phyloP scores from a whole-genome alignment of 208 protist genomes.

The Crithidia brevicula region DNA sequence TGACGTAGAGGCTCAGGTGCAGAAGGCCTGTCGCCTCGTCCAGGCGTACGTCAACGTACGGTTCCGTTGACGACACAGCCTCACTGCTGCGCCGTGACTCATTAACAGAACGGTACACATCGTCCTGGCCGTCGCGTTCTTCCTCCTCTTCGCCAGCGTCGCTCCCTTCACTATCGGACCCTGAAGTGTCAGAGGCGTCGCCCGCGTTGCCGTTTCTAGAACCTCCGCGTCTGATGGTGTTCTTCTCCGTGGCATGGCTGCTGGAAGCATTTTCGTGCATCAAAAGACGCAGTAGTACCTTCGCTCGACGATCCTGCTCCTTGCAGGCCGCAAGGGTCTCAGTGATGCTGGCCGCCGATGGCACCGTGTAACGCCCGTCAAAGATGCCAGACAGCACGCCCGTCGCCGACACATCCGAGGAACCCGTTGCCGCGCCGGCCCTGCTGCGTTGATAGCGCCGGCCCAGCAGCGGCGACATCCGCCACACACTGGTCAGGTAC shows the following conservation, averaged over 20 bases:
- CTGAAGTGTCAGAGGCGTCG: no score
- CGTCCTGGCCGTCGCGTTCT: slow-evolving; percentile 6
- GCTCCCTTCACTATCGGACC: background rate
- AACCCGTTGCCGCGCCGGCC: background rate
- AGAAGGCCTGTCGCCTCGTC: slow-evolving; percentile 35
- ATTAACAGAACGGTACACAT: slow-evolving; percentile 8
- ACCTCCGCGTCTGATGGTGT: no score
- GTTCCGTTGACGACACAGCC: slow-evolving; percentile 24
- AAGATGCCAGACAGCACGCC: slow-evolving; percentile 12
- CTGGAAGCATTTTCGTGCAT: slow-evolving; percentile 16
- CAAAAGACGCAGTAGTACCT: slow-evolving; percentile 21
- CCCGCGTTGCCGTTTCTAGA: background rate
- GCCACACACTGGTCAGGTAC: slow-evolving; percentile 50
- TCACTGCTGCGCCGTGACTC: slow-evolving; percentile 17
- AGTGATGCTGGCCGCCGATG: slow-evolving; percentile 20
- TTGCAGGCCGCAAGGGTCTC: background rate
- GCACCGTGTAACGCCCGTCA: slow-evolving; percentile 34
- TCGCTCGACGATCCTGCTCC: slow-evolving; percentile 5
- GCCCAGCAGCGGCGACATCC: slow-evolving; percentile 1
- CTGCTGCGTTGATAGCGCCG: background rate
- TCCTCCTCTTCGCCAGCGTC: background rate
- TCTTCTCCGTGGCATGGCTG: background rate
- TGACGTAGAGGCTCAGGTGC: slow-evolving; percentile 46
- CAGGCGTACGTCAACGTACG: slow-evolving; percentile 38
- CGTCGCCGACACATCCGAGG: background rate